Percentiles rank a stretch among this genome's conserved stretches.
Evolutionary conservation across 2,329 filamentous ascomycete species (phyloP).

Genomic region (Alternaria ethzedia): DNA sequence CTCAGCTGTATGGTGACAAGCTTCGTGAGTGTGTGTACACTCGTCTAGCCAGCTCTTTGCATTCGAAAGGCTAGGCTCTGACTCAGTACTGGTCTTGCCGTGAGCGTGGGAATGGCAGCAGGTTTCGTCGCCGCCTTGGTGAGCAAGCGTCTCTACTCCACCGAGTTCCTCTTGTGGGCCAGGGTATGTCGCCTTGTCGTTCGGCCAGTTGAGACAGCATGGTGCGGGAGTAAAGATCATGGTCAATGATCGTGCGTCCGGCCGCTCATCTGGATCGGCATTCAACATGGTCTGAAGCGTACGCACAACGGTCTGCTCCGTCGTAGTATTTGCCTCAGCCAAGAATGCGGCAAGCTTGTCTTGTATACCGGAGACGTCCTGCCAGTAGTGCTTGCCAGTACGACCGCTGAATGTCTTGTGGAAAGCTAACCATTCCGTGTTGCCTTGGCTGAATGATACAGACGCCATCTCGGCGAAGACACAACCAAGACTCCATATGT

Average conservation of each 20-base stretch:
- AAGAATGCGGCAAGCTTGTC: constrained; percentile 31
- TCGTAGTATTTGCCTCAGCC: constrained; percentile 21
- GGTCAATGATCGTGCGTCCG: constrained; percentile 39
- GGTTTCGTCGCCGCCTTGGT: constrained; percentile 25
- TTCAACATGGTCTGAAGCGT: constrained; percentile 43
- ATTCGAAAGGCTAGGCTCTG: constrained; percentile 10
- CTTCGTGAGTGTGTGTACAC: constrained; percentile 35
- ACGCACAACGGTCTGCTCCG: constrained; percentile 32
- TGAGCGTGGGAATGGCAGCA: constrained; percentile 14
- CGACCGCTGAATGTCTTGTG: constrained; percentile 38
- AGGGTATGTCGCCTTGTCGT: constrained; percentile 41
- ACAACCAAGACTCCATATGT: constrained; percentile 96
- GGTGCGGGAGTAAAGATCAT: constrained; percentile 44
- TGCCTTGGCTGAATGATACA: constrained; percentile 30
- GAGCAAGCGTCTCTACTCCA: constrained; percentile 32
- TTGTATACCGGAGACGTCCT: constrained; percentile 41
- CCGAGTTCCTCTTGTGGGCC: constrained; percentile 40
- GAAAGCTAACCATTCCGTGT: constrained; percentile 33
- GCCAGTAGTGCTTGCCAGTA: constrained; percentile 45
- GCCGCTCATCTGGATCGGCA: constrained; percentile 36
- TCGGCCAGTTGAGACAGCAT: constrained; percentile 47
- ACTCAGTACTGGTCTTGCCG: background rate
- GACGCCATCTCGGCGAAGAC: constrained; percentile 93
- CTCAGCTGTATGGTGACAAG: constrained; percentile 23
- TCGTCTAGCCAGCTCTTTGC: constrained; percentile 40